Evolutionary conservation across 208 protist genomes (phyloP), one percentile per base, ranked within the genome.

Genomic region (Herpetomonas samuelpessoai): DNA sequence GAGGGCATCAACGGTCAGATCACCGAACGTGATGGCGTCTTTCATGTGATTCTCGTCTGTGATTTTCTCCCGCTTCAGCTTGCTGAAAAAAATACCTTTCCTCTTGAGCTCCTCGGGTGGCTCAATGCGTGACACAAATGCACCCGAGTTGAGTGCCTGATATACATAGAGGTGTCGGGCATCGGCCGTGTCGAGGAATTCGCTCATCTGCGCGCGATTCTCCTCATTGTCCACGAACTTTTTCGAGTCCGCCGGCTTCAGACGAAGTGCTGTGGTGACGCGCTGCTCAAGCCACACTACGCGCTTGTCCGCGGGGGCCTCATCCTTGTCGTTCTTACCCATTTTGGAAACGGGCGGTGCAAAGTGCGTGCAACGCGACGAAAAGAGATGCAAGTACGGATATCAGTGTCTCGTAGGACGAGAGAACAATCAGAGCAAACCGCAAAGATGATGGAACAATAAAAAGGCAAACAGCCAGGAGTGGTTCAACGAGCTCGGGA

Each of bases 171-270:
- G 74, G 71, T 93, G 87, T 29, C 81, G 79, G 31, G 85, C 68
- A 79, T 97, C 93, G n/a, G 88, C 76, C 18, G 78, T 93, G 65
- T 97, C 93, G 49, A 96, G 76, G 67, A 97, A 97, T 64, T 97
- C 92, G 39, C 60, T 82, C 61, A 97, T 92, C 64, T 95, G 89
- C 7, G 77, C 76, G 41, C 89, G 82, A 67, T 91, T 96, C 24
- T 97, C 92, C 49, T 97, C 93, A 48, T 92, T 93, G 52, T 96
- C 91, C 21, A 95, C 53, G 16, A 96, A 72, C 71, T 97, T 97
- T 59, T 93, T 89, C 19, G 88, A 84, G 27, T 97, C 93, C n/a
- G 73, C 78, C 3, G 90, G 88, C 76, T 97, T 97, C 63, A 92
- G 67, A 57, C 84, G 86, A 49, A 97, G 69, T 7, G 86, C 80